A percentile compares a stretch with the other conserved stretches of the same genome.
Evolutionary conservation across 805 yeast genomes (phyloP).

Genomic region (Myxozyma lipomycoides): DNA sequence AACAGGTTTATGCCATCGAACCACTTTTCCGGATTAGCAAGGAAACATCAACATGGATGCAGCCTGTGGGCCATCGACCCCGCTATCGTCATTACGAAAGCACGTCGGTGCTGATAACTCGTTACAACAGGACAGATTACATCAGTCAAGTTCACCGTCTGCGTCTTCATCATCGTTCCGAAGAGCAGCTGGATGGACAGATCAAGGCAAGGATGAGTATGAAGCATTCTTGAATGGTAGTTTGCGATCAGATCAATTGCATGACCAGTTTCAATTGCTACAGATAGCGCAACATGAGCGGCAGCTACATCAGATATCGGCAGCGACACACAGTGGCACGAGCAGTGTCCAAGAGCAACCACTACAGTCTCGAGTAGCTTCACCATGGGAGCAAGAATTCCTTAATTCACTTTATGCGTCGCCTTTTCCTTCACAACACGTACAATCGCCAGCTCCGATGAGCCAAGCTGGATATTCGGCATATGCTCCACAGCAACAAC

Average conservation of each 20-base stretch:
- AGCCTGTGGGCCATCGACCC: slow-evolving; percentile 27
- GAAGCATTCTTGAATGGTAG: slow-evolving; percentile 7
- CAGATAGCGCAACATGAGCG: slow-evolving; percentile 6
- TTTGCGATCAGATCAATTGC: background rate
- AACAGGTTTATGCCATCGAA: no score
- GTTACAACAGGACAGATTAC: slow-evolving; percentile 17
- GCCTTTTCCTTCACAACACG: background rate
- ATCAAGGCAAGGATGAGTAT: slow-evolving; percentile 7
- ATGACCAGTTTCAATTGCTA: slow-evolving; percentile 9
- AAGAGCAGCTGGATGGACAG: slow-evolving; percentile 1
- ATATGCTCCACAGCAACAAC: background rate
- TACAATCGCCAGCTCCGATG: background rate
- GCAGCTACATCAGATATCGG: slow-evolving; percentile 2
- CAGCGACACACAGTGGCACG: background rate
- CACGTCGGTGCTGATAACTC: slow-evolving; percentile 22
- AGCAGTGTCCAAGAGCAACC: background rate
- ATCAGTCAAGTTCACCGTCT: background rate
- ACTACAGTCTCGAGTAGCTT: background rate
- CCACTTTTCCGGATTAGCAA: no score
- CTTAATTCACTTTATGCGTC: slow-evolving; percentile 15
- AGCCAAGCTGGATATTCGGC: background rate
- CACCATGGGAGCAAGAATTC: slow-evolving; percentile 22
- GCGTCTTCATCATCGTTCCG: slow-evolving; percentile 1
- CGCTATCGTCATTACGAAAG: slow-evolving; percentile 15
- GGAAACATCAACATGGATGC: slow-evolving; percentile 7